Conservation (phyloP, 2,329 filamentous ascomycete genomes). For the Mycosphaerelloides madeirae region DNA sequence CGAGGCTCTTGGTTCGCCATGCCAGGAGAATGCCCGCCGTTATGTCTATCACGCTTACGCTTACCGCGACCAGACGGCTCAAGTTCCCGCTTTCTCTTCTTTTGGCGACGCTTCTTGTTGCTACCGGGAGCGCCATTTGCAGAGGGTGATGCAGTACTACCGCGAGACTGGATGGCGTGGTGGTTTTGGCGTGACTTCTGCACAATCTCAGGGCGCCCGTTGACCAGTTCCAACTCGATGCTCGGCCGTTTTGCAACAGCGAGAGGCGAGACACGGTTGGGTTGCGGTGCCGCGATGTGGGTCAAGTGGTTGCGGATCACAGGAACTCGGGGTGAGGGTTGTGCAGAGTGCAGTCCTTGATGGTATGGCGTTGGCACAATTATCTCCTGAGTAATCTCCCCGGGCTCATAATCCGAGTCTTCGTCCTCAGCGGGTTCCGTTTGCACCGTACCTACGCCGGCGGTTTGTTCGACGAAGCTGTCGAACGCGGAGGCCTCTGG, state of each 20-base stretch:
- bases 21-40: constrained; percentile 32
- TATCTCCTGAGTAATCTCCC: constrained; percentile 30
- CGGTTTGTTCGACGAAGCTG: constrained; percentile 16
- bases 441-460: constrained; percentile 15
- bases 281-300: constrained; percentile 67
- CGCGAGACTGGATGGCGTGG: constrained; percentile 21
- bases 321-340: constrained; percentile 49
- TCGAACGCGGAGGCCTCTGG: constrained; percentile 26
- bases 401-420: constrained; percentile 35
- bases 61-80: constrained; percentile 18
- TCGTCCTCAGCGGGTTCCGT: constrained; percentile 27
- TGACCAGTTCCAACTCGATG: constrained; percentile 45
- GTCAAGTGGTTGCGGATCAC: constrained; percentile 62
- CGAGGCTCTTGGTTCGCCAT: constrained; percentile 41
- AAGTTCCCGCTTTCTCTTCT: constrained; percentile 34
- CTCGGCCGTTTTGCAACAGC: constrained; percentile 48
- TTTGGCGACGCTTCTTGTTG: constrained; percentile 25
- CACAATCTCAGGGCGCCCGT: constrained; percentile 31
- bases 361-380: constrained; percentile 15
- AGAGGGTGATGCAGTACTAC: constrained; percentile 28
- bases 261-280: constrained; percentile 61
- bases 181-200: constrained; percentile 21
- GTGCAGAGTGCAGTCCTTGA: constrained; percentile 15
- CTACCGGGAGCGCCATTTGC: constrained; percentile 15
- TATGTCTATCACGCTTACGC: constrained; percentile 32